Base-by-base conservation (phyloP, 164 flowering plant genomes). In the Saururus chinensis region DNA sequence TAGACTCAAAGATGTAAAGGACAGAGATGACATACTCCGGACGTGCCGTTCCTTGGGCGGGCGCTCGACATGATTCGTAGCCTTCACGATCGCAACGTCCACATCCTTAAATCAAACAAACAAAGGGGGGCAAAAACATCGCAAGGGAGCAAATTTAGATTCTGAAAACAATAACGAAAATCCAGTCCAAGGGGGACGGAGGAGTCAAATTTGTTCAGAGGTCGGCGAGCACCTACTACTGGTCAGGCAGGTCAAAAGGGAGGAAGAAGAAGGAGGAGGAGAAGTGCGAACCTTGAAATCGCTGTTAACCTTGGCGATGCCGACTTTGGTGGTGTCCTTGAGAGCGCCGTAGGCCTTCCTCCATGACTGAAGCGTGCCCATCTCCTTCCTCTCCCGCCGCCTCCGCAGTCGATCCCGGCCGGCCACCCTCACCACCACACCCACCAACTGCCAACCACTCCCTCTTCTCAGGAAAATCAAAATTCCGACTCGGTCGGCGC, bases 71-170 rank as follows among this genome's bases (percentile, higher is more conserved):
- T 93, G 99, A 76, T 89, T 93, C 24, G 98, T 88, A 14, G 98
- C 98, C 77, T 93, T 93, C 56, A 89, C 95, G 66, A 93, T 83
- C 68, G 99, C 99, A 59, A 93, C 89, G 75, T 93, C 99, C 71
- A 93, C 78, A 61, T 93, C 99, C 99, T 93, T 26, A 7, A 40
- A 60, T 7, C 40, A 37, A 65, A 71, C 59, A 2, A 56, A 26
- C 21, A 58, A 30, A 0, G 9, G 37, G 37, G 6, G 6, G 37
- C 2, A 30, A 30, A 2, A 30, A 2, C 37, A 30, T 30, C 37
- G 37, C 37, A 30, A n/a, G 37, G 6, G 37, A 30, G 6, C 37
- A 30, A 6, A 30, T 30, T 30, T 30, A 30, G 37, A 30, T 30
- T 30, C 37, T 30, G 37, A 30, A 30, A 30, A 30, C 37, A 30